Conservation (phyloP, 495 filamentous ascomycete genomes). For the Penicillium cosmopolitanum region DNA sequence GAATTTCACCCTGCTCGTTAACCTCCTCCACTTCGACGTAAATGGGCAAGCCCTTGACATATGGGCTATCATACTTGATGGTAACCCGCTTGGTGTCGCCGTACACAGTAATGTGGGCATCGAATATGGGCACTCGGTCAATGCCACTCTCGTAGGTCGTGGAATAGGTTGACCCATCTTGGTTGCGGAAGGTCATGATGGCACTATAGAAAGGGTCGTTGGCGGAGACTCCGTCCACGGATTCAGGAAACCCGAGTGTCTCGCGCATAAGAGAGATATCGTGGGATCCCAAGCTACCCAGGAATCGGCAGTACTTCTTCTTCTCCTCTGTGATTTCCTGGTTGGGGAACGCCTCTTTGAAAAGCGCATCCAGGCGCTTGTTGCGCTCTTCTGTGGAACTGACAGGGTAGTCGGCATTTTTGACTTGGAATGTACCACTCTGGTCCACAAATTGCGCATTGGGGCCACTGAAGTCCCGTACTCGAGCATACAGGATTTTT, state of each 20-base stretch:
- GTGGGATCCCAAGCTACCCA: conserved; percentile 50
- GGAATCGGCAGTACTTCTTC: conserved; percentile 38
- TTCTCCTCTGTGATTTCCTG: conserved; percentile 27
- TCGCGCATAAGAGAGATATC: conserved; percentile 56
- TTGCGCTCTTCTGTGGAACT: conserved; percentile 26
- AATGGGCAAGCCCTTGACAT: conserved; percentile 55
- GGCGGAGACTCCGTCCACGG: conserved; percentile 37
- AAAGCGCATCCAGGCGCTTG: conserved; percentile 24
- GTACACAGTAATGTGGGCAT: conserved; percentile 53
- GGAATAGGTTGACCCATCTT: conserved; percentile 21
- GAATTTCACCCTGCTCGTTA: conserved; percentile 35
- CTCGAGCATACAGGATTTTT: conserved; percentile 48
- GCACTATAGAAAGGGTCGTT: conserved; percentile 41
- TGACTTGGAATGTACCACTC: conserved; percentile 49
- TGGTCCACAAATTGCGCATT: conserved; percentile 53
- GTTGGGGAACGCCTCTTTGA: conserved; percentile 28
- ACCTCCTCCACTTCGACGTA: conserved; percentile 46
- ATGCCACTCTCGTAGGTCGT: conserved; percentile 21
- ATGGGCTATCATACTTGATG: conserved; percentile 50
- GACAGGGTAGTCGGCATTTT: conserved; percentile 32
- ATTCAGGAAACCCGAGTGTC: conserved; percentile 39
- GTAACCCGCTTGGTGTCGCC: conserved; percentile 39
- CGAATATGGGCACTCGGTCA: conserved; percentile 34
- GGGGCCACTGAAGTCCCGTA: conserved; percentile 51
- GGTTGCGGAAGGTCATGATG: conserved; percentile 32